Evolutionary conservation across 2,329 filamentous ascomycete species (phyloP).

Genomic region (Parascedosporium putredinis): DNA sequence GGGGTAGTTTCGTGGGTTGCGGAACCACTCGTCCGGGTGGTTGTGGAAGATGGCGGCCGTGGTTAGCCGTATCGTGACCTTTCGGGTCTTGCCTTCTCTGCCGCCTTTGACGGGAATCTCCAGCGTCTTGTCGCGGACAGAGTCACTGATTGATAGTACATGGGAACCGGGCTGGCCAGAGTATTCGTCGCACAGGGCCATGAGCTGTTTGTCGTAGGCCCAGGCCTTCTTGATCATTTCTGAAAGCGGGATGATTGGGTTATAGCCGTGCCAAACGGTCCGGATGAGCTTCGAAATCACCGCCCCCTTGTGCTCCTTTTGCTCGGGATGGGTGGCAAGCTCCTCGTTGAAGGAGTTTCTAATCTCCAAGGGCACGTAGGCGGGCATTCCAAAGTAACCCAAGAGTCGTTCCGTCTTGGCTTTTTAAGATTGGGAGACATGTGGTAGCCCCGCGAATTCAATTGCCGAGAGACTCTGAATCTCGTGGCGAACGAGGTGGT

Average conservation of each 20-base stretch:
- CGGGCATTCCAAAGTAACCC: conserved; percentile 9
- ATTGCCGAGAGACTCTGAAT: conserved; percentile 11
- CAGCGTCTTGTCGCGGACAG: not conserved
- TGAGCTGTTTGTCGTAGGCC: conserved; percentile 6
- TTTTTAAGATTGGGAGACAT: not conserved
- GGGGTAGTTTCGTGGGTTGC: not conserved
- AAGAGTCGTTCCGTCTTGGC: not conserved
- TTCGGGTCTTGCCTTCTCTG: not conserved
- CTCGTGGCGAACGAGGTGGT: conserved; percentile 19
- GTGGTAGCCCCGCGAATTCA: conserved; percentile 8
- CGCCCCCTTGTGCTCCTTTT: conserved; percentile 7
- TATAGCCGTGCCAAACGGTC: not conserved
- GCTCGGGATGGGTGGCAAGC: not conserved
- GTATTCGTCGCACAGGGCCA: not conserved
- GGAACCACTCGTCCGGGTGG: conserved; percentile 1
- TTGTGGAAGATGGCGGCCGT: conserved; percentile 2
- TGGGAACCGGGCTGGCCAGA: conserved; percentile 1
- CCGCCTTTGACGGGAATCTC: conserved; percentile 7
- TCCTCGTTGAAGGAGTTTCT: not conserved
- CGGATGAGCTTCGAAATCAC: conserved; percentile 5
- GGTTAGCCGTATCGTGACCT: not conserved
- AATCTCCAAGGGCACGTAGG: conserved; percentile 9
- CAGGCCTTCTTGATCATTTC: conserved; percentile 4
- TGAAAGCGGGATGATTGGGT: conserved; percentile 4
- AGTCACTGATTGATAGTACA: not conserved